These are phyloP conservation scores for Solanum paucissectum DNA, from an alignment of 257 asterid species.

Conservation along the genomic window DNA sequence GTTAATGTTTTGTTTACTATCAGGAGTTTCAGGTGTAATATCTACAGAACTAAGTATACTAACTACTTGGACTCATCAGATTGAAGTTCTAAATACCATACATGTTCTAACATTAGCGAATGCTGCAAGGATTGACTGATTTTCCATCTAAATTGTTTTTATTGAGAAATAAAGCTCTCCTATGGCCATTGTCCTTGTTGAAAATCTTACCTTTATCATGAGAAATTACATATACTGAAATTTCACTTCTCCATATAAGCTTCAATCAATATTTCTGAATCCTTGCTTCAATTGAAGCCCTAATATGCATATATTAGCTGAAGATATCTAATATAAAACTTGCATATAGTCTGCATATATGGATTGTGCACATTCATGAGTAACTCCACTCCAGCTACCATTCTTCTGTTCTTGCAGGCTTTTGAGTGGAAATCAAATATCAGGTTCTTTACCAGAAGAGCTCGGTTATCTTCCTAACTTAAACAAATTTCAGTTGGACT, in stretches of 20 bases:
- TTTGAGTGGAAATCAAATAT: constrained; percentile 81
- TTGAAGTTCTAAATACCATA: neutral
- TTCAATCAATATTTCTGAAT: neutral
- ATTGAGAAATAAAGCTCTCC: neutral
- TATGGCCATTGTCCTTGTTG: neutral
- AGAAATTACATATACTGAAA: neutral
- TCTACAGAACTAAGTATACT: neutral
- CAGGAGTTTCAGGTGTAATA: neutral
- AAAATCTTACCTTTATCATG: neutral
- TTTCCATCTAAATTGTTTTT: neutral
- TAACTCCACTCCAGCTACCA: neutral
- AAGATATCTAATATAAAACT: neutral
- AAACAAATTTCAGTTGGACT: constrained; percentile 82
- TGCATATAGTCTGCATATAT: neutral
- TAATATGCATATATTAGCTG: neutral
- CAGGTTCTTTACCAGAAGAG: constrained; percentile 88
- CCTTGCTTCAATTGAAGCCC: neutral
- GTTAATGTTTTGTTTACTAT: neutral
- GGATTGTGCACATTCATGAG: neutral
- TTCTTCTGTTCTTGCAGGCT: constrained; percentile 46
- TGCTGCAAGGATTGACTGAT: neutral
- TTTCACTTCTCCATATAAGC: neutral
- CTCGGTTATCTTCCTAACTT: constrained; percentile 70
- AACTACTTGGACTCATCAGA: neutral
- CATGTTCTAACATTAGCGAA: neutral